phyloP scores from a whole-genome alignment of 2,329 filamentous ascomycete species.

The Dichotomopilus funicola region DNA sequence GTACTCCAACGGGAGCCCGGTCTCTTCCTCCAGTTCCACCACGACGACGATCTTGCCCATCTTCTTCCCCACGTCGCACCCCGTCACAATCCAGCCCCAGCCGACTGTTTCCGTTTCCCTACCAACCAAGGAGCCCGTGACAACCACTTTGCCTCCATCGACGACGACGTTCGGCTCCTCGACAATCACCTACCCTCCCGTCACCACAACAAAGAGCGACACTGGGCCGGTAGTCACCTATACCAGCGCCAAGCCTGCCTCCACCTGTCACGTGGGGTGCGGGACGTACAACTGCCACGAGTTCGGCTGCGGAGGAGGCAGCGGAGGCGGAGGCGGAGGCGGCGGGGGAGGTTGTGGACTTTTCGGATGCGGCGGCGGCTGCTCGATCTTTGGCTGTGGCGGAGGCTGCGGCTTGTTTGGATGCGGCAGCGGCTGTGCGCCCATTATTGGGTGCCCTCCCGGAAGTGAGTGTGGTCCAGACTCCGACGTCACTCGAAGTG shows the following conservation, averaged over 20 bases:
- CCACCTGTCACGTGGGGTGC: neutral
- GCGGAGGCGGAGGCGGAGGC: neutral
- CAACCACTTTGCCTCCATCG: neutral
- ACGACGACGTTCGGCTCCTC: neutral
- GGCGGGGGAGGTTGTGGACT: neutral
- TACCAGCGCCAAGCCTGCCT: neutral
- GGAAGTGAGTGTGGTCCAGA: neutral
- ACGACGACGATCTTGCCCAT: constrained; percentile 1
- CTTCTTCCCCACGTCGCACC: constrained; percentile 2
- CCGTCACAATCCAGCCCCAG: constrained; percentile 7
- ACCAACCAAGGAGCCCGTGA: neutral
- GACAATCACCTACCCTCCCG: neutral
- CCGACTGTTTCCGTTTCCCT: neutral
- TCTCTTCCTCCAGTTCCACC: neutral
- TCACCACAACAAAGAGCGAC: neutral
- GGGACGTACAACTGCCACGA: constrained; percentile 1
- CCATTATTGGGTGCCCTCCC: neutral
- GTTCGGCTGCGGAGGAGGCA: constrained; percentile 1
- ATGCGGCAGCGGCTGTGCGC: constrained; percentile 3
- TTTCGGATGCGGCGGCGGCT: constrained; percentile 5
- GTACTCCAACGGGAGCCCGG: neutral
- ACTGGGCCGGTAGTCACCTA: neutral
- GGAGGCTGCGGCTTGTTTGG: constrained; percentile 5
- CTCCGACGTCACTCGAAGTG: neutral
- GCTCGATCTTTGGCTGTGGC: constrained; percentile 6